A percentile compares a stretch with the other conserved stretches of the same genome.
phyloP scores from a whole-genome alignment of 768 basidiomycete genomes.

The Favolaschia claudopus region DNA sequence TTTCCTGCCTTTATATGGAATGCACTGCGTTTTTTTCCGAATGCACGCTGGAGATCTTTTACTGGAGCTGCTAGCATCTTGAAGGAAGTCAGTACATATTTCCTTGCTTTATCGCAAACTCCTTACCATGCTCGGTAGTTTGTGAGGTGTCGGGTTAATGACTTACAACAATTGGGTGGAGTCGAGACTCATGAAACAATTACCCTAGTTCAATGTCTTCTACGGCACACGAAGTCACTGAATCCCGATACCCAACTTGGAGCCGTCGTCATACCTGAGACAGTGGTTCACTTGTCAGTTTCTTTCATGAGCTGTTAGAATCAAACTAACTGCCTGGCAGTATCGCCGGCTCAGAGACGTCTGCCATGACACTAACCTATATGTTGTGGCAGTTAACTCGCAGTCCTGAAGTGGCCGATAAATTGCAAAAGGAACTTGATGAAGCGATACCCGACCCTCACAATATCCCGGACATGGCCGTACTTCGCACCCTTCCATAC shows the following conservation, averaged over 20 bases:
- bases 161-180: no score
- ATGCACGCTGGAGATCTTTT: no score
- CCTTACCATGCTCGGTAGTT: no score
- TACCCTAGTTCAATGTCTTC: slow-evolving; percentile 70
- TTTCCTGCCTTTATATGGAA: no score
- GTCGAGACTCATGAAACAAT: slow-evolving; percentile 63
- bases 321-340: slow-evolving; percentile 41
- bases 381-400: slow-evolving; percentile 80
- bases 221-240: slow-evolving; percentile 56
- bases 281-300: slow-evolving; percentile 78
- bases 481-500: slow-evolving; percentile 64
- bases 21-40: no score
- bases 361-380: slow-evolving; percentile 74
- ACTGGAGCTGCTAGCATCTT: no score
- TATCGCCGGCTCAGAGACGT: slow-evolving; percentile 80
- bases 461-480: slow-evolving; percentile 65
- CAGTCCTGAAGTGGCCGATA: slow-evolving; percentile 68
- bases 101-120: no score
- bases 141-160: no score
- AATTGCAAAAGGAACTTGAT: slow-evolving; percentile 76
- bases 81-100: no score
- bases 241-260: slow-evolving; percentile 64
- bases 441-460: slow-evolving; percentile 69
- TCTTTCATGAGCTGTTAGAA: no score
- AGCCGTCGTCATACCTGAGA: slow-evolving; percentile 78